Evolutionary conservation across 169 alveolate species (phyloP).

Genomic region (Eimeria falciformis): DNA sequence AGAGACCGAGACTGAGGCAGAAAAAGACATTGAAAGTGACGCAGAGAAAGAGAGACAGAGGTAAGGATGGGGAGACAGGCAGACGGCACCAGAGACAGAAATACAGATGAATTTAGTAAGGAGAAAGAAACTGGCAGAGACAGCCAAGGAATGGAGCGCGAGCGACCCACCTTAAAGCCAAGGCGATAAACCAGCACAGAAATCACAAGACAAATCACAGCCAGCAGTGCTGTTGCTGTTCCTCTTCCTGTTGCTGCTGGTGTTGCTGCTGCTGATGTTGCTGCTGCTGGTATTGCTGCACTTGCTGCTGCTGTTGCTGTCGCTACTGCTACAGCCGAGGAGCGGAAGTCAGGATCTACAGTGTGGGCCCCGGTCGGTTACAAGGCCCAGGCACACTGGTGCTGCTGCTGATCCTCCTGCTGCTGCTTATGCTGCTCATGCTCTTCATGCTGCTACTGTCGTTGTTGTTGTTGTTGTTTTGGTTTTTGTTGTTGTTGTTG

Average conservation of each 20-base stretch:
- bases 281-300: neutral
- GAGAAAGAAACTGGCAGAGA: no score
- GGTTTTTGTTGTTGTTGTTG: no score
- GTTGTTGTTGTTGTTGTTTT: no score
- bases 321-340: neutral
- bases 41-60: no score
- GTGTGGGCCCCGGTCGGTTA: neutral
- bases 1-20: no score
- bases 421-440: neutral
- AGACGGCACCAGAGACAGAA: no score
- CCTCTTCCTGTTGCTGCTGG: neutral
- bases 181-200: no score
- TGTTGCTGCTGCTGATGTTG: neutral
- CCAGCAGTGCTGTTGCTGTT: neutral
- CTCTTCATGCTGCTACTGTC: neutral
- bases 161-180: no score
- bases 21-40: no score
- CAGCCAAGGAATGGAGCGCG: no score
- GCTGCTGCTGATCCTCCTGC: constrained; percentile 23
- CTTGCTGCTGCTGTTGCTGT: neutral
- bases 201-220: neutral
- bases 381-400: constrained; percentile 1
- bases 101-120: no score
- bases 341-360: neutral
- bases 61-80: no score